phyloP scores from a whole-genome alignment of 2,329 filamentous ascomycete species.

The Beauveria sp. region DNA sequence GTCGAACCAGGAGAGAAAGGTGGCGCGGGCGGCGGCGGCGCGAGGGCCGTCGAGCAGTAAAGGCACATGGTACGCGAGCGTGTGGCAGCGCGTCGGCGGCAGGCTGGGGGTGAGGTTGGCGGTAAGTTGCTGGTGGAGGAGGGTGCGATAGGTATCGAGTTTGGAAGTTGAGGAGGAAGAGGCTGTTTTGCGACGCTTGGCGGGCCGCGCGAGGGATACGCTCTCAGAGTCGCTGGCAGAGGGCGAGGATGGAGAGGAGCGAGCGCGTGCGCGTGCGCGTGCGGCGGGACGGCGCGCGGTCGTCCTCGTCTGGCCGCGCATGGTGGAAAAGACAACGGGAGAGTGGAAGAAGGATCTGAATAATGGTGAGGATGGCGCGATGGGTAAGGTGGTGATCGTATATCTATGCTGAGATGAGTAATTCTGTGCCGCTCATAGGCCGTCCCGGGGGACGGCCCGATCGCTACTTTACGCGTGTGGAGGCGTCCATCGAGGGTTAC shows the following conservation, averaged over 20 bases:
- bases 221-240: background rate
- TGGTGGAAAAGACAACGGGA: background rate
- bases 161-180: background rate
- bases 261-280: background rate
- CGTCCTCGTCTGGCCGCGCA: conserved; percentile 1
- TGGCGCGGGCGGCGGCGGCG: conserved; percentile 23
- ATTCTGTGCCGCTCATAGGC: background rate
- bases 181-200: conserved; percentile 10
- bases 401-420: background rate
- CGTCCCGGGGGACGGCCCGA: no score
- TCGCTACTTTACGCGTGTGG: no score
- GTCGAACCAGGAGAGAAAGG: conserved; percentile 47
- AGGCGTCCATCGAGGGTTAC: no score
- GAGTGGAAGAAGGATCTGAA: no score
- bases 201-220: background rate
- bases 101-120: background rate
- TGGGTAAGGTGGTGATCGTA: background rate
- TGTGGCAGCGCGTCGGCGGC: conserved; percentile 24
- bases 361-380: background rate
- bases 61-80: conserved; percentile 40
- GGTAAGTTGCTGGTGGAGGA: background rate
- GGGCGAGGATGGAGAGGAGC: background rate
- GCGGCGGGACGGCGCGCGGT: background rate
- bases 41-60: conserved; percentile 35
- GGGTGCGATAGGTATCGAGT: background rate